A percentile compares a stretch with the other conserved stretches of the same genome.
Evolutionary conservation across 1,284 basidiomycete genomes (phyloP).

Genomic region (Malassezia caprae): DNA sequence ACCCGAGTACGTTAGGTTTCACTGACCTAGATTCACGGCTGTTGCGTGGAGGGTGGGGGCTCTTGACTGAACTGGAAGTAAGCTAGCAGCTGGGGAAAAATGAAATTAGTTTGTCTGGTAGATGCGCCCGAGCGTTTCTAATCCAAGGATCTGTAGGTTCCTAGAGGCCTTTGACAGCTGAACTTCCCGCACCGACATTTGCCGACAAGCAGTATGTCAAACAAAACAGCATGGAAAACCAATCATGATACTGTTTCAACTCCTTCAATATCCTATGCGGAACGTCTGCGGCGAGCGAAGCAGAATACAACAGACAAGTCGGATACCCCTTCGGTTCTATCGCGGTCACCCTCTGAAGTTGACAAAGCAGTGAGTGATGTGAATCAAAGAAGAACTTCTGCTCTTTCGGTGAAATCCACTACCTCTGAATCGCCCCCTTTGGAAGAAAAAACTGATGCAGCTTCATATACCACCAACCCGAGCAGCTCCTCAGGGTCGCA

Average conservation of each 20-base stretch:
- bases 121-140: not conserved
- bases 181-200: not conserved
- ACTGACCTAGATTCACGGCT: not conserved
- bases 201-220: not conserved
- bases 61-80: not conserved
- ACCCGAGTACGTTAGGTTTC: not conserved
- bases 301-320: not conserved
- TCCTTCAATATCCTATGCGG: slow-evolving; percentile 8
- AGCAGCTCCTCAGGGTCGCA: not conserved
- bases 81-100: not conserved
- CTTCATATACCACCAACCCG: not conserved
- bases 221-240: slow-evolving; percentile 8
- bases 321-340: not conserved
- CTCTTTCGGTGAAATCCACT: not conserved
- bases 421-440: not conserved
- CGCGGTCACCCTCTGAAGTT: not conserved
- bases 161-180: not conserved
- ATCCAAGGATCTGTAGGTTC: not conserved
- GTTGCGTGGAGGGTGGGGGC: slow-evolving; percentile 1
- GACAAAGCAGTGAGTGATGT: not conserved
- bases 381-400: not conserved
- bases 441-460: not conserved
- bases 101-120: not conserved
- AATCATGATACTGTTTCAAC: not conserved
- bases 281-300: slow-evolving; percentile 8